phyloP scores from a whole-genome alignment of 208 protist genomes.

The Acanthamoeba castellanii region DNA sequence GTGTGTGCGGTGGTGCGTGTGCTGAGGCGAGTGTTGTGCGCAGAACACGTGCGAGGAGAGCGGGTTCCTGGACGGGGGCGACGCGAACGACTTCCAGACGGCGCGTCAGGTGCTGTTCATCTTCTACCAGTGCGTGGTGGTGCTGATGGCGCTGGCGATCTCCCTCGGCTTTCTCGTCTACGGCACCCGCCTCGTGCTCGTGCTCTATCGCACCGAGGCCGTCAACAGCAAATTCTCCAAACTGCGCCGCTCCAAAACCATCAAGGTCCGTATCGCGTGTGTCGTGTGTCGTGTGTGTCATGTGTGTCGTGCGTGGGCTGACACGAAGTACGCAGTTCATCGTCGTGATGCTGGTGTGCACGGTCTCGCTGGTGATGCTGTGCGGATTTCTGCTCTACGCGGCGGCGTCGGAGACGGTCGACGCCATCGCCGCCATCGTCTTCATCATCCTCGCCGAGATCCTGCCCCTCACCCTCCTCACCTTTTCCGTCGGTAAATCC shows the following conservation, averaged over 20 bases:
- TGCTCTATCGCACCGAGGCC: constrained; percentile 47
- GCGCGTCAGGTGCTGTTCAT: constrained; percentile 22
- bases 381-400: constrained; percentile 5
- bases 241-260: constrained; percentile 19
- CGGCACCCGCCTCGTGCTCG: constrained; percentile 12
- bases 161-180: constrained; percentile 30
- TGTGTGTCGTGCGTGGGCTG: background rate
- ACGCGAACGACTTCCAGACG: background rate
- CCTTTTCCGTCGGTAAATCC: constrained; percentile 31
- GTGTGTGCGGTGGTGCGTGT: too few species aligned
- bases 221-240: constrained; percentile 56
- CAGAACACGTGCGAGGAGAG: constrained; percentile 15
- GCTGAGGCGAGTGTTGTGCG: background rate
- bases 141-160: background rate
- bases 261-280: background rate
- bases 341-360: constrained; percentile 39
- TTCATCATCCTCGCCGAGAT: constrained; percentile 40
- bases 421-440: background rate
- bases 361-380: background rate
- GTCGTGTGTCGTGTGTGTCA: background rate
- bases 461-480: background rate
- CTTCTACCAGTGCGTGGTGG: constrained; percentile 47
- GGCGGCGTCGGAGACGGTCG: constrained; percentile 6
- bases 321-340: background rate
- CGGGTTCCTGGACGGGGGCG: background rate